Evolutionary conservation across 2,329 filamentous ascomycete genomes (phyloP), one percentile per base, ranked within the genome.

Genomic region (Graphiopsis chlorocephala): DNA sequence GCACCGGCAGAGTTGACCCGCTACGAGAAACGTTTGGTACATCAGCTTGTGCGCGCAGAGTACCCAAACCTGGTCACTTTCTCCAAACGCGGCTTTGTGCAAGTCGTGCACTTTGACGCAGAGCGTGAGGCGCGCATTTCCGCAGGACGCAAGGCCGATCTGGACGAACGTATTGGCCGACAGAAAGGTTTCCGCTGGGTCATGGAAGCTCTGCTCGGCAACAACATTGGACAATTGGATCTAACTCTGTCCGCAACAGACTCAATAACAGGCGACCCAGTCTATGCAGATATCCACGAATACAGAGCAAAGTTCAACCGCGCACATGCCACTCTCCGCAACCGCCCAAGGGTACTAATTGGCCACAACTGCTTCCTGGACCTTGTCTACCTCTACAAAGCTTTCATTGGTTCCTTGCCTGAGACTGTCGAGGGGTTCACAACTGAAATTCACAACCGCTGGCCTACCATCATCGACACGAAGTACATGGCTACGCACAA

Each of bases 351-450:
- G 2, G 78, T 86, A 0, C 70, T 90, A 0, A 80, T 90, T 3
- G 87, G 87, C 0, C 87, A 90, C 75, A 90, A 90, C 69, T 79
- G 86, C 65, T 85, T 90, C 67, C 82, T 84, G 1, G 87, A 90
- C 68, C 78, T 90, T 3, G 82, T 86, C 38, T 89, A 89, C 70
- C 75, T 90, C 38, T 87, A 89, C 73, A 76, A 80, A n/a, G 83
- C 82, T 1, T 90, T 90, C 73, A 79, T 89, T 58, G 85, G 85
- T 1, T 67, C 76, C 1, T 76, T 90, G 1, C 88, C 88, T 0
- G 75, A 78, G 2, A 83, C 78, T 0, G 73, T 88, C 1, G 77
- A 80, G 2, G 82, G 83, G 25, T 90, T 90, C 69, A 77, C 80
- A 45, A 65, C 73, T 6, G 72, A 76, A 2, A 79, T 88, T 1